phyloP scores from a whole-genome alignment of 2,329 filamentous ascomycete genomes.

The Didymellaceae sp. region DNA sequence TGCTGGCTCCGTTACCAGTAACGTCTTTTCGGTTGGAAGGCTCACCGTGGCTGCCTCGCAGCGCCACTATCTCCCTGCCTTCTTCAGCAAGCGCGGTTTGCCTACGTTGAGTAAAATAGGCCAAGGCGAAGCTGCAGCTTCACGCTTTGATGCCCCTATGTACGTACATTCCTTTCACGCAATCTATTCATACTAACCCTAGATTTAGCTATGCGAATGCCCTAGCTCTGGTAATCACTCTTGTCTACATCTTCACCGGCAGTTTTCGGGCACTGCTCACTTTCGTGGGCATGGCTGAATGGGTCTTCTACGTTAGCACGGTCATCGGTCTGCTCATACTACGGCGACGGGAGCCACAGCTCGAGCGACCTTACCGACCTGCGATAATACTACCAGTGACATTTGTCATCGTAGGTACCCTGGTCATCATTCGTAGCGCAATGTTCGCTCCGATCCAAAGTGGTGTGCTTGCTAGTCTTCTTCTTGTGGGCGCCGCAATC shows the following conservation, averaged over 20 bases:
- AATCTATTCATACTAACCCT: slow-evolving; percentile 12
- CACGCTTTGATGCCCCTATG: slow-evolving; percentile 43
- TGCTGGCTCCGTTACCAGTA: slow-evolving; percentile 66
- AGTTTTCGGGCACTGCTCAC: slow-evolving; percentile 67
- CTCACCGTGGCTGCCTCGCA: slow-evolving; percentile 64
- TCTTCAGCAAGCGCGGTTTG: slow-evolving; percentile 41
- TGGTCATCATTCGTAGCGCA: slow-evolving; percentile 65
- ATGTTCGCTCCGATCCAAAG: slow-evolving; percentile 65
- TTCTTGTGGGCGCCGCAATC: slow-evolving; percentile 57
- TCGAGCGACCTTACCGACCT: slow-evolving; percentile 64
- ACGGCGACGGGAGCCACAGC: slow-evolving; percentile 61
- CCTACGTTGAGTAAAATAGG: slow-evolving; percentile 17
- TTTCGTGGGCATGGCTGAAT: slow-evolving; percentile 53
- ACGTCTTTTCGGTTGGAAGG: slow-evolving; percentile 67
- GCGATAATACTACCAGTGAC: slow-evolving; percentile 57
- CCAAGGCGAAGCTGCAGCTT: slow-evolving; percentile 2
- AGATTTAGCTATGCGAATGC: slow-evolving; percentile 36
- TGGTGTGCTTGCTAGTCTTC: slow-evolving; percentile 59
- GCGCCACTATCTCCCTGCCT: slow-evolving; percentile 42
- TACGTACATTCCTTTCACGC: slow-evolving; percentile 14
- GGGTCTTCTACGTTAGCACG: slow-evolving; percentile 69
- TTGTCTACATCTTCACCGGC: slow-evolving; percentile 66
- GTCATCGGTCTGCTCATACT: slow-evolving; percentile 65
- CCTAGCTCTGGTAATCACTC: slow-evolving; percentile 45
- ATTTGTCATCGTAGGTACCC: slow-evolving; percentile 65